Conservation (phyloP, 441 rosid species). For the Manihot esculenta region DNA sequence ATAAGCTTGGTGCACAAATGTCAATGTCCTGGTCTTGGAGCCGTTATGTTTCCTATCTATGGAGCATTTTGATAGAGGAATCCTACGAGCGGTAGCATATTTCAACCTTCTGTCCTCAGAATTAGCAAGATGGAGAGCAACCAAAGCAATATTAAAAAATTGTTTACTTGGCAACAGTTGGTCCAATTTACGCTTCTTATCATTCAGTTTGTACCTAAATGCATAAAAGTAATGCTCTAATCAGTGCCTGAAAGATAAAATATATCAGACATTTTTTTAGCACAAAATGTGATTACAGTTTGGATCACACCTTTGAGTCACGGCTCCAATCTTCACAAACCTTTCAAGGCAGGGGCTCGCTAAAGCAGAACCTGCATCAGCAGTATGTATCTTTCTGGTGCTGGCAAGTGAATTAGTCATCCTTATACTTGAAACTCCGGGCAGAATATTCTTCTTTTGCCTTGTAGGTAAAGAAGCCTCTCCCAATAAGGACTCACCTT, state of each 20-base stretch:
- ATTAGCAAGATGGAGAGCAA: neutral
- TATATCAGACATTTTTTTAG: too few relatives aligned
- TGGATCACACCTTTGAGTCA: neutral
- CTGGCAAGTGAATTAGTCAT: neutral
- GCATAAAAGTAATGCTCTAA: neutral
- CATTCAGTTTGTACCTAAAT: neutral
- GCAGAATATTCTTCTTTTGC: neutral
- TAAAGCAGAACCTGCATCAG: too few relatives aligned
- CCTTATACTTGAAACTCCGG: neutral
- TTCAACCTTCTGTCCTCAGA: neutral
- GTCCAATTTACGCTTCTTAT: neutral
- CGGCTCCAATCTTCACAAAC: neutral
- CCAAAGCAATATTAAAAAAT: neutral
- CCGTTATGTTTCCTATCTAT: neutral
- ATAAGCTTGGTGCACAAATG: neutral
- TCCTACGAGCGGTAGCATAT: neutral
- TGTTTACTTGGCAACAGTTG: neutral
- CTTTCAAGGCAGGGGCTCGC: neutral
- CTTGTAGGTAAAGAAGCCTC: neutral
- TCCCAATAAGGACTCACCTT: neutral
- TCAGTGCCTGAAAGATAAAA: too few relatives aligned
- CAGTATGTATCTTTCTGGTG: neutral
- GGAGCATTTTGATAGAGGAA: neutral
- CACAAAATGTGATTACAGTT: too few relatives aligned
- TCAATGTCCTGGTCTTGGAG: neutral